phyloP scores from a whole-genome alignment of 2,329 filamentous ascomycete species.

The Aspergillus vadensis region DNA sequence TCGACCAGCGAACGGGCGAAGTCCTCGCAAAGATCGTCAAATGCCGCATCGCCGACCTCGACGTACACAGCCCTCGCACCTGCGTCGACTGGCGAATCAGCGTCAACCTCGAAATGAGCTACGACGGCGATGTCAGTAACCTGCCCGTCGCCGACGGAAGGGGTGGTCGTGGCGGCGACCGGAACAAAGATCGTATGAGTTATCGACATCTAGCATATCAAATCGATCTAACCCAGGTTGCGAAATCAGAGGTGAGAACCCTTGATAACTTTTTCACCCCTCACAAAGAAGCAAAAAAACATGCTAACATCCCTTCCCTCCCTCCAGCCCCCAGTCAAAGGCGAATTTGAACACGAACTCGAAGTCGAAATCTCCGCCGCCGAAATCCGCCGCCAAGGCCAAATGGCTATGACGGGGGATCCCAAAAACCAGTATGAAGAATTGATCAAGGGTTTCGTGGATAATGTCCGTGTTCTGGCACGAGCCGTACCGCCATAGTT shows the following conservation, averaged over 20 bases:
- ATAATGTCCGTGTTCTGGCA: conserved; percentile 51
- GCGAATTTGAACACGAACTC: conserved; percentile 51
- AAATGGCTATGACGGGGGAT: conserved; percentile 42
- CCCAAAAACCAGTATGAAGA: conserved; percentile 48
- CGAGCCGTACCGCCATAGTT: conserved; percentile 40
- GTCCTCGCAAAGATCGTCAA: conserved; percentile 87
- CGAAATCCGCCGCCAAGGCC: conserved; percentile 48
- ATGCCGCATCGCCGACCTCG: conserved; percentile 81
- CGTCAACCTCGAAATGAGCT: conserved; percentile 91
- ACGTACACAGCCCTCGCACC: conserved; percentile 75
- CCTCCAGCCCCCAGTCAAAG: conserved; percentile 33
- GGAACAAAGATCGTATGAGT: conserved; percentile 86
- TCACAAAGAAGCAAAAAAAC: not conserved
- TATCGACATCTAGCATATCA: conserved; percentile 88
- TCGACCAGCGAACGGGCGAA: conserved; percentile 70
- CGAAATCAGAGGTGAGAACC: conserved; percentile 50
- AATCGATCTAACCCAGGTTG: conserved; percentile 91
- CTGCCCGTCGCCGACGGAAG: conserved; percentile 48
- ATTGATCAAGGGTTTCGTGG: conserved; percentile 51
- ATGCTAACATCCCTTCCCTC: conserved; percentile 7
- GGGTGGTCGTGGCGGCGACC: conserved; percentile 53
- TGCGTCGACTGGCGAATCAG: conserved; percentile 90
- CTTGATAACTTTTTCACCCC: not conserved
- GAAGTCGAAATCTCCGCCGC: conserved; percentile 52
- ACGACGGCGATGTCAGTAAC: conserved; percentile 66